Percentiles rank a stretch among this genome's conserved stretches.
These are phyloP conservation scores for Alternaria gaisen DNA, from an alignment of 2,329 filamentous ascomycete genomes.

Conservation along the genomic window DNA sequence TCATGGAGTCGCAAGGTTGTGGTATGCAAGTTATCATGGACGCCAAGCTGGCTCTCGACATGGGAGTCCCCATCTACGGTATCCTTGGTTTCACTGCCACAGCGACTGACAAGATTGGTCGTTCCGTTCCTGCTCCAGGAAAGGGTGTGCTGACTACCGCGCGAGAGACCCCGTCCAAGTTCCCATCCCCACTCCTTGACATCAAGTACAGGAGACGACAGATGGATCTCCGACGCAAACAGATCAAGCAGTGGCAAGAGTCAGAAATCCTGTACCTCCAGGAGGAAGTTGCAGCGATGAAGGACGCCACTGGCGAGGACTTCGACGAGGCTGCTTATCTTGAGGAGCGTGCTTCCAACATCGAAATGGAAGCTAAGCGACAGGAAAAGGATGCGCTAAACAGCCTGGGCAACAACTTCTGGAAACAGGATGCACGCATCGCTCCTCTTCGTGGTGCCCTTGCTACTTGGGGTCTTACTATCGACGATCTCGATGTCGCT, in stretches of 20 bases:
- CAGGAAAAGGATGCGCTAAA: conserved; percentile 93
- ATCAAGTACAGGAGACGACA: conserved; percentile 97
- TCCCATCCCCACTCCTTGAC: conserved; percentile 93
- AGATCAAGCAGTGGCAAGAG: conserved; percentile 97
- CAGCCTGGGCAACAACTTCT: conserved; percentile 98
- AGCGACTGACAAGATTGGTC: conserved; percentile 98
- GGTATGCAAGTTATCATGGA: conserved; percentile 99
- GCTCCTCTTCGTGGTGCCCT: conserved; percentile 94
- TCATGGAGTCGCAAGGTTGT: conserved; percentile 99
- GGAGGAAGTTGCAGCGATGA: conserved; percentile 91
- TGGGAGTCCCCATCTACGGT: conserved; percentile 98
- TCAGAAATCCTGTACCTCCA: conserved; percentile 91
- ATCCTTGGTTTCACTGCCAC: conserved; percentile 92
- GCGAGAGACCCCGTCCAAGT: conserved; percentile 88
- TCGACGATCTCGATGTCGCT: conserved; percentile 92
- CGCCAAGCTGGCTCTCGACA: conserved; percentile 91
- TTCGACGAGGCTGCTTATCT: conserved; percentile 88
- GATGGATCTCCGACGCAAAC: conserved; percentile 90
- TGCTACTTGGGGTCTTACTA: conserved; percentile 96
- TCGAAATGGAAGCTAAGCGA: conserved; percentile 84
- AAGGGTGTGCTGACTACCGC: conserved; percentile 97
- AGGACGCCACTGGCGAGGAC: conserved; percentile 68
- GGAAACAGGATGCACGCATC: conserved; percentile 93
- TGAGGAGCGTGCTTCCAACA: conserved; percentile 83
- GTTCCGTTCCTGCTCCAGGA: conserved; percentile 93